Percentiles rank a stretch among this genome's conserved stretches.
Conservation (phyloP, 2,329 filamentous ascomycete species). For the Bipolaris cookei region DNA sequence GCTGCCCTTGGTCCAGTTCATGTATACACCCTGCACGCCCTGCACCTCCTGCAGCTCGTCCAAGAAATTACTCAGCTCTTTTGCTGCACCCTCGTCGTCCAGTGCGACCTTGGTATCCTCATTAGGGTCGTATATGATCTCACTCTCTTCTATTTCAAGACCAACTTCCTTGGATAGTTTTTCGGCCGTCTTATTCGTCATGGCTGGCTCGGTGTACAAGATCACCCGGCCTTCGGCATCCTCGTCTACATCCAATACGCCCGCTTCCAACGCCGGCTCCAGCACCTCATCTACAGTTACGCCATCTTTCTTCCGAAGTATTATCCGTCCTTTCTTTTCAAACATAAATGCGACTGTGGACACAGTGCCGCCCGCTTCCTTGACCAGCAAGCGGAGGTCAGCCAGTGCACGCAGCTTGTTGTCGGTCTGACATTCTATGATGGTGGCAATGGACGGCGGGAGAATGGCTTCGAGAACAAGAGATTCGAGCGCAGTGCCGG, state of each 20-base stretch:
- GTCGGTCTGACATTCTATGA: conserved; percentile 87
- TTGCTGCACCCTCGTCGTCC: conserved; percentile 62
- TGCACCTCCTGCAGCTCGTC: conserved; percentile 70
- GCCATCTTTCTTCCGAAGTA: conserved; percentile 67
- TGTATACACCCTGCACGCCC: conserved; percentile 79
- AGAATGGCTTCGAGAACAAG: conserved; percentile 82
- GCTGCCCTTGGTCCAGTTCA: conserved; percentile 63
- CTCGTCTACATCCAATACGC: conserved; percentile 74
- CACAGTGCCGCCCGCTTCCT: conserved; percentile 70
- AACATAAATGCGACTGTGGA: conserved; percentile 86
- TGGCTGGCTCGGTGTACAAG: conserved; percentile 71
- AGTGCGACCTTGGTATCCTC: conserved; percentile 75
- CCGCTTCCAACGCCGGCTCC: conserved; percentile 83
- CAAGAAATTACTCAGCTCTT: conserved; percentile 66
- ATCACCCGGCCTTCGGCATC: conserved; percentile 74
- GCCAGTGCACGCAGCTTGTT: conserved; percentile 75
- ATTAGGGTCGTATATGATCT: conserved; percentile 86
- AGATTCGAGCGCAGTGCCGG: conserved; percentile 76
- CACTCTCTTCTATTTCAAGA: conserved; percentile 72
- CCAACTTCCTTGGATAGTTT: conserved; percentile 67
- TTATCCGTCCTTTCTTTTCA: conserved; percentile 75
- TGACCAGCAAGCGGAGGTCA: conserved; percentile 74
- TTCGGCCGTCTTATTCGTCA: conserved; percentile 69
- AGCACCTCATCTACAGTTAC: conserved; percentile 72
- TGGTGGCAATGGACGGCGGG: conserved; percentile 73